Evolutionary conservation across 2,329 filamentous ascomycete genomes (phyloP).

Genomic region (Sphaerulina populicola): DNA sequence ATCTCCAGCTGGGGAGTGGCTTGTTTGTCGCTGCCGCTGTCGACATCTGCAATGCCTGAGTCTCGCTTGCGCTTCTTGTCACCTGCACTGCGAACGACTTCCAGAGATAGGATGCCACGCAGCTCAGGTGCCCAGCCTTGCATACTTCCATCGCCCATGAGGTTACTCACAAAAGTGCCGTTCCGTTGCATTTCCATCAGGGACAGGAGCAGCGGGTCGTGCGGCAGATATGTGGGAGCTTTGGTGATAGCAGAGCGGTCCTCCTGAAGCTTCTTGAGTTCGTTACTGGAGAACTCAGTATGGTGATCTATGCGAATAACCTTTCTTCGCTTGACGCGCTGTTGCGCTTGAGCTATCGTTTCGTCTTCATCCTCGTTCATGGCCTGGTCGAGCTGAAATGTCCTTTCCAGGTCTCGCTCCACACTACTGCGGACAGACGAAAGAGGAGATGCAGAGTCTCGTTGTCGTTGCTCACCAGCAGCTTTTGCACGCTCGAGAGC

Average conservation of each 20-base stretch:
- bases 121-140: constrained; percentile 85
- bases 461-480: constrained; percentile 32
- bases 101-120: constrained; percentile 80
- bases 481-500: constrained; percentile 39
- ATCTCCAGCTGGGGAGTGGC: constrained; percentile 27
- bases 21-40: constrained; percentile 40
- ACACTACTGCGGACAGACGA: constrained; percentile 47
- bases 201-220: constrained; percentile 76
- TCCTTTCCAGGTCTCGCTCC: constrained; percentile 58
- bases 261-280: constrained; percentile 79
- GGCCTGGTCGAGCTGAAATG: constrained; percentile 36
- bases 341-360: constrained; percentile 52
- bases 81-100: constrained; percentile 64
- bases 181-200: constrained; percentile 87
- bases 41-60: constrained; percentile 68
- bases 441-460: constrained; percentile 47
- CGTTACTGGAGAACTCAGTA: constrained; percentile 64
- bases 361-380: constrained; percentile 38
- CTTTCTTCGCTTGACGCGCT: constrained; percentile 71
- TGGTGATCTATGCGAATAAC: constrained; percentile 72
- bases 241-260: constrained; percentile 82
- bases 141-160: constrained; percentile 68
- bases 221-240: constrained; percentile 71
- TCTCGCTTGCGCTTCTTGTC: constrained; percentile 93
- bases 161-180: constrained; percentile 78